Conservation (phyloP, 345 rosid species). For the Camelina neglecta region DNA sequence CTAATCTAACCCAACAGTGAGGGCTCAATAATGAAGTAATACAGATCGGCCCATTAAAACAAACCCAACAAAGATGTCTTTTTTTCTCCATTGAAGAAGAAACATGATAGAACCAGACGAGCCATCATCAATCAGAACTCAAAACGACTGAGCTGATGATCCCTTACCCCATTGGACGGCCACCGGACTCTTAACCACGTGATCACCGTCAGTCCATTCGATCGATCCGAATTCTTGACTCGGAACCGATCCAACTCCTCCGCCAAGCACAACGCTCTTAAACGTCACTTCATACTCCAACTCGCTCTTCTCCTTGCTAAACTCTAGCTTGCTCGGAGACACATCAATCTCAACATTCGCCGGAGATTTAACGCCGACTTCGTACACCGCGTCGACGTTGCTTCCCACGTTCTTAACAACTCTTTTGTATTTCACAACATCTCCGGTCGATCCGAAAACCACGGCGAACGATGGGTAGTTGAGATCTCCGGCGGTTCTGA, state of each 20-base stretch:
- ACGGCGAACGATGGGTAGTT: slow-evolving; percentile 82
- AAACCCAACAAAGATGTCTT: not conserved
- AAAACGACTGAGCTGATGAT: slow-evolving; percentile 49
- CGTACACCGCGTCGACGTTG: slow-evolving; percentile 58
- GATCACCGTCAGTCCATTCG: slow-evolving; percentile 81
- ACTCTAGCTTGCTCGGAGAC: slow-evolving; percentile 68
- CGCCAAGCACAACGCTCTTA: slow-evolving; percentile 49
- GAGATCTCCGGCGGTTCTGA: slow-evolving; percentile 61
- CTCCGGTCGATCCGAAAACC: slow-evolving; percentile 45
- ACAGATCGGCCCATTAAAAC: not conserved
- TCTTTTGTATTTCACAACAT: slow-evolving; percentile 59
- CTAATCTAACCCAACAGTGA: slow-evolving; percentile 17
- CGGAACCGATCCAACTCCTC: slow-evolving; percentile 38
- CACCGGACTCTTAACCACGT: slow-evolving; percentile 71
- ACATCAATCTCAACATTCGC: slow-evolving; percentile 59
- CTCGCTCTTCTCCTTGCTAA: slow-evolving; percentile 52
- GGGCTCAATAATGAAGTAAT: slow-evolving; percentile 22
- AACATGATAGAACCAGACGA: not conserved
- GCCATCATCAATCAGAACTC: slow-evolving; percentile 35
- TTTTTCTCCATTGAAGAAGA: not conserved
- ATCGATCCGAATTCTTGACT: slow-evolving; percentile 64
- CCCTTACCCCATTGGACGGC: slow-evolving; percentile 66
- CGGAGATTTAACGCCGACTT: slow-evolving; percentile 64
- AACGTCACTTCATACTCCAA: slow-evolving; percentile 69
- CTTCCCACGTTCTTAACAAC: slow-evolving; percentile 73